Evolutionary conservation across 805 yeast genomes (phyloP), one percentile per base, ranked within the genome.

Genomic region (Saccharomycopsis sp.): DNA sequence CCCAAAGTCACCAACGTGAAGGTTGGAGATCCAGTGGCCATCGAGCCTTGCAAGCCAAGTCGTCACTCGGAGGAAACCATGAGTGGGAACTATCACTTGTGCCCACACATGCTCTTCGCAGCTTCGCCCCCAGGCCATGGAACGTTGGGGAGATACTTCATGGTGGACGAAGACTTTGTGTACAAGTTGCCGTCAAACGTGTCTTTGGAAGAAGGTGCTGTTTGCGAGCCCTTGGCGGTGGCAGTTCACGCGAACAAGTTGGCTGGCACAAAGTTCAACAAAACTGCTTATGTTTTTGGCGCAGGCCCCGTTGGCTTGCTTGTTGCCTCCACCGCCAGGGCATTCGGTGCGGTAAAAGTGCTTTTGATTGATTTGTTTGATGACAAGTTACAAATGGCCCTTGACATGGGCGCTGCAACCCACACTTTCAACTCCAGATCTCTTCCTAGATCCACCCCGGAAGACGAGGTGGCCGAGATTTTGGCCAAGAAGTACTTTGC

Each of bases 241-340:
- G 95, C 80, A 31, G 89, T 84, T 5, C 95, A 86, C 56, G 84
- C 87, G 5, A 68, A 74, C 39, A 78, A 75, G 55, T 65, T 73
- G 35, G 87, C 78, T 3, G 63, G 64, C 23, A 64, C 80, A 38
- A 65, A 59, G 18, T 78, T 80, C 53, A 88, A 88, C 44, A 79
- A 77, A 40, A 60, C 64, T 18, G 83, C 79, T 10, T 77, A 74
- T 32, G 83, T 85, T 0, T 79, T 80, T 48, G 95, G 95, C 39
- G 94, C 94, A 20, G 95, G 95, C 7, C 94, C 95, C 4, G 87
- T 86, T 43, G 95, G 95, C 15, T 60, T 84, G 36, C 65, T 84
- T 41, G 68, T 77, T 40, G 86, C 88, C 29, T 77, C 79, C 26
- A 82, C 75, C 19, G 86, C 85, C 16, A 69, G 66, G 48, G 80